Evolutionary conservation across 805 yeast genomes (phyloP).

Genomic region (Komagataella phaffii): DNA sequence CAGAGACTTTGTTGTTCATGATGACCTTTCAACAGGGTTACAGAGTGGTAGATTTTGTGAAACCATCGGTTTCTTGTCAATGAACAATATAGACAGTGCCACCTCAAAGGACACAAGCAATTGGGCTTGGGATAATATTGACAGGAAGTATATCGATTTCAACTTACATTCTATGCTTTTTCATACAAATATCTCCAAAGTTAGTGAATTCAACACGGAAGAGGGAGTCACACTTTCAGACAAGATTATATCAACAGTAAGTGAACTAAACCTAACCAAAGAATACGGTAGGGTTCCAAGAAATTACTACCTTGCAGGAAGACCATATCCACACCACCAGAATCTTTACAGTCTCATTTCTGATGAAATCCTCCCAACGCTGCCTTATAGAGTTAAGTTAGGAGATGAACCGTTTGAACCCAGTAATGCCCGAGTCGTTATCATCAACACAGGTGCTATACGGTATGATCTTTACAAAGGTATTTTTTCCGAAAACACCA

Average conservation of each 20-base stretch:
- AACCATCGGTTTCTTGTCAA: constrained; percentile 79
- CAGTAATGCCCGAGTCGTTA: constrained; percentile 32
- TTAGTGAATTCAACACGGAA: constrained; percentile 33
- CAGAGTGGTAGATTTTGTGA: constrained; percentile 92
- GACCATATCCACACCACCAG: constrained; percentile 43
- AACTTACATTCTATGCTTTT: constrained; percentile 54
- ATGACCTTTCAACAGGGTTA: constrained; percentile 55
- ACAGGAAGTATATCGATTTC: constrained; percentile 74
- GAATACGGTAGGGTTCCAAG: constrained; percentile 53
- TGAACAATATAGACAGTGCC: constrained; percentile 19
- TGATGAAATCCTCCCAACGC: constrained; percentile 33
- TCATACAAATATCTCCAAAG: constrained; percentile 30
- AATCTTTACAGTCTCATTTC: constrained; percentile 51
- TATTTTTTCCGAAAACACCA: constrained; percentile 66
- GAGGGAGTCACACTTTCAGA: constrained; percentile 37
- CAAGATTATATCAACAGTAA: constrained; percentile 28
- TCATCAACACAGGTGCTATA: constrained; percentile 79
- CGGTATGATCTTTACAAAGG: constrained; percentile 82
- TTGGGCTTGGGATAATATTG: constrained; percentile 12
- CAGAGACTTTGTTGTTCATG: constrained; percentile 67
- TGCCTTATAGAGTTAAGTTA: neutral
- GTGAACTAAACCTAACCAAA: constrained; percentile 36
- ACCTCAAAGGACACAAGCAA: neutral
- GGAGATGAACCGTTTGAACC: constrained; percentile 2
- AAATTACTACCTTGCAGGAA: constrained; percentile 53